Evolutionary conservation across 2,329 filamentous ascomycete species (phyloP), one percentile per base, ranked within the genome.

Genomic region (Lachnellula occidentalis): DNA sequence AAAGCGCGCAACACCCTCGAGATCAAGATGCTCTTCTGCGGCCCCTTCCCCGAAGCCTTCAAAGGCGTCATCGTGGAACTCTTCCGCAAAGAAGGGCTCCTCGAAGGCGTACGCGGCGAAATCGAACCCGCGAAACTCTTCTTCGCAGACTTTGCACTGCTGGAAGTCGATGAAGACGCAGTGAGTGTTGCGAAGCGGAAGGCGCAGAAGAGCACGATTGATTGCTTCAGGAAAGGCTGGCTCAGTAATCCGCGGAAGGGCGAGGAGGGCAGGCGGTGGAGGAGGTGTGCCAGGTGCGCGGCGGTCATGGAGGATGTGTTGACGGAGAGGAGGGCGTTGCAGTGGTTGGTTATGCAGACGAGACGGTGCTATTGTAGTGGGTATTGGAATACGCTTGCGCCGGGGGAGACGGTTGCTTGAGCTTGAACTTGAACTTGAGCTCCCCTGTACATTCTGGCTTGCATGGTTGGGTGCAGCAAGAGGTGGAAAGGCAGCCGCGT

Each of bases 311-410:
- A 69, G 58, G 68, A 70, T 61, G 61, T 67, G 21, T 48, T 64
- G 36, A 63, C 57, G 34, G 59, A 64, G 48, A 66, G 62, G 45
- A 60, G 59, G 19, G 55, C 62, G n/a, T 52, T 69, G 47, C 65
- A 69, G 50, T 70, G 66, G 66, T 41, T 70, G 53, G 58, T 65
- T 46, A 67, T 68, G 66, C 67, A 70, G 58, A 65, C 68, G 51
- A 57, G 66, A 37, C 54, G 67, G 7, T 70, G 68, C 43, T 69
- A 65, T 50, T 70, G 68, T 55, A 61, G 63, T 45, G 68, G 67
- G 17, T 65, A 65, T 58, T 70, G 67, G 66, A 54, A 66, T 63
- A 66, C 61, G 39, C 50, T 69, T 48, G 43, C 53, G n/a, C 46
- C 53, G 34, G 66, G 66, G n/a, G 57, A 66, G 47, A 61, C 51